A percentile compares a stretch with the other conserved stretches of the same genome.
phyloP scores from a whole-genome alignment of 1,284 basidiomycete species.

The Tetrapyrgos nigripes region DNA sequence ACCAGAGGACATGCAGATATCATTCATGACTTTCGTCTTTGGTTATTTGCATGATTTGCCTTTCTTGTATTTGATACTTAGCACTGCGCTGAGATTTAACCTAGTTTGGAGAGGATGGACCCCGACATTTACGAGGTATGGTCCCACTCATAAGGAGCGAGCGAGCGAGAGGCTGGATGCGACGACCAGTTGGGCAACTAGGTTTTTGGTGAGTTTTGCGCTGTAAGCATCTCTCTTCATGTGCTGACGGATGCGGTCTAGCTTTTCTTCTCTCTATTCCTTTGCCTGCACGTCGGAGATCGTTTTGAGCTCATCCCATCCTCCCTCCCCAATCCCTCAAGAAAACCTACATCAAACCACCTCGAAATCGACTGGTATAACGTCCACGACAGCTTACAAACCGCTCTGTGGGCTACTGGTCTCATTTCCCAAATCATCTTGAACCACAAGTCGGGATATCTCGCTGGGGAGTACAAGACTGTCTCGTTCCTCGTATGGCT shows the following conservation, averaged over 20 bases:
- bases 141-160: constrained; percentile 1
- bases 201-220: background rate
- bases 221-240: background rate
- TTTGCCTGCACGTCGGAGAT: too few relatives aligned
- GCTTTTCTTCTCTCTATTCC: too few relatives aligned
- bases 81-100: constrained; percentile 4
- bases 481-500: constrained; percentile 17
- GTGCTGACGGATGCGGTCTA: background rate
- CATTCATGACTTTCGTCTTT: background rate
- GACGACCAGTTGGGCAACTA: background rate
- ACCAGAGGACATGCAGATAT: too few relatives aligned
- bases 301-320: too few relatives aligned
- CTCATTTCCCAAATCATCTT: constrained; percentile 32
- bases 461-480: constrained; percentile 34
- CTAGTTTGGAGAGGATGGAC: constrained; percentile 3
- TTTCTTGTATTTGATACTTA: background rate
- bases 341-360: background rate
- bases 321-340: too few relatives aligned
- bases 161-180: constrained; percentile 4
- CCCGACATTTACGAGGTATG: background rate
- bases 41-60: background rate
- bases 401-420: constrained; percentile 13
- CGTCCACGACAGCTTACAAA: too few relatives aligned
- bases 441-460: constrained; percentile 31
- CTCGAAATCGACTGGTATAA: too few relatives aligned